A percentile compares a stretch with the other conserved stretches of the same genome.
phyloP scores from a whole-genome alignment of 2,329 filamentous ascomycete species.

The Trichoderma lentiforme region DNA sequence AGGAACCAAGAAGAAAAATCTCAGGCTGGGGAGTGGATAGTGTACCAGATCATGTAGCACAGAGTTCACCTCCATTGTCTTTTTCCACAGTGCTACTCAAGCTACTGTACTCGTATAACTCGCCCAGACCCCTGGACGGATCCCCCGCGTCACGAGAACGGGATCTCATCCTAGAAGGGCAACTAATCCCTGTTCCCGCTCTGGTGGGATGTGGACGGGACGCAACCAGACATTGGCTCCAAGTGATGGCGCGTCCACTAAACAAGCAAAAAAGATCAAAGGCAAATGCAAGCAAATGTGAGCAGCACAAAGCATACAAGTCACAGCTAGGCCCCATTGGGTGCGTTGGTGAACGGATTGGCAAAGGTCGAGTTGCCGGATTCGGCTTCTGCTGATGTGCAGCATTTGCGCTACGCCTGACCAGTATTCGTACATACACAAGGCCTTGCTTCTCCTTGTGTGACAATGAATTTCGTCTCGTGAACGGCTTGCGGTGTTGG shows the following conservation, averaged over 20 bases:
- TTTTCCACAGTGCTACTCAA: too few relatives aligned
- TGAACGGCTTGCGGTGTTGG: background rate
- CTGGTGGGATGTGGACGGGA: background rate
- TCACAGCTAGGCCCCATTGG: background rate
- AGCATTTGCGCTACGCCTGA: background rate
- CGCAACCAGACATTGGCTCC: constrained; percentile 5
- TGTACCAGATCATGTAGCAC: background rate
- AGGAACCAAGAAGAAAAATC: background rate
- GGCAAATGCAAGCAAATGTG: background rate
- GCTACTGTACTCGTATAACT: background rate
- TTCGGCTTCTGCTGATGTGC: background rate
- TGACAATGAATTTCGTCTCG: background rate
- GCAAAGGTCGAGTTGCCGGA: background rate
- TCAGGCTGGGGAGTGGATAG: background rate
- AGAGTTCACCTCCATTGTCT: background rate
- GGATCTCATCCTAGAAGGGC: background rate
- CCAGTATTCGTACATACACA: background rate
- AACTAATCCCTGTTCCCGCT: constrained; percentile 3
- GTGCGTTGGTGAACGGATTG: background rate
- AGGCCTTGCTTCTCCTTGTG: background rate
- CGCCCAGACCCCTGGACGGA: background rate
- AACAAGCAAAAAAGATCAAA: background rate
- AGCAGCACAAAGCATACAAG: background rate
- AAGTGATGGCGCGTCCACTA: background rate
- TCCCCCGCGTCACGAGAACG: constrained; percentile 4